These are phyloP conservation scores for Ceratocystis diversiconidia DNA, from an alignment of 2,329 filamentous ascomycete species.

Conservation along the genomic window DNA sequence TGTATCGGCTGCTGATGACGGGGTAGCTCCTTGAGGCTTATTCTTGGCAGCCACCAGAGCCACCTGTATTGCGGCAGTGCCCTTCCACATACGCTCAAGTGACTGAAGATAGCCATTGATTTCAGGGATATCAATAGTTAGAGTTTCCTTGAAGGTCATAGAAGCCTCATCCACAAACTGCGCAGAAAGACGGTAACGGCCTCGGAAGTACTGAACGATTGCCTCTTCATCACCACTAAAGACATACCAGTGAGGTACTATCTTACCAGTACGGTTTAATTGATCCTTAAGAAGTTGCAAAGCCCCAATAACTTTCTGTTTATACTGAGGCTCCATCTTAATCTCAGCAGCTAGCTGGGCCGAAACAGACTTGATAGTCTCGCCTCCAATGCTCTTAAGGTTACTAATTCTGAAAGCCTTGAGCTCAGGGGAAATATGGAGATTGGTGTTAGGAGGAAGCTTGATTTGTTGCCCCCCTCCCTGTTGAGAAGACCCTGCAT, in stretches of 20 bases:
- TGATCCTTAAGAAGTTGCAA: background rate
- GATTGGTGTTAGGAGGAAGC: background rate
- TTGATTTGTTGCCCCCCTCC: background rate
- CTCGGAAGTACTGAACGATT: background rate
- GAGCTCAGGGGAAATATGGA: background rate
- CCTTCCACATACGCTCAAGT: background rate
- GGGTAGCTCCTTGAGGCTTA: background rate
- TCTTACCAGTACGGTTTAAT: background rate
- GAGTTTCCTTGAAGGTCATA: background rate
- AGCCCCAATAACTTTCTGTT: background rate
- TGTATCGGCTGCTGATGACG: background rate
- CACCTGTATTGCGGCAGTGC: background rate
- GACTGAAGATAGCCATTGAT: background rate
- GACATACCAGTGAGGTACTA: background rate
- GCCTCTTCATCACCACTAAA: background rate
- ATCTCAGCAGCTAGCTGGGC: background rate
- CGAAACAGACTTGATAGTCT: background rate
- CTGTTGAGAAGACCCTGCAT: background rate
- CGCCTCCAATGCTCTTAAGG: background rate
- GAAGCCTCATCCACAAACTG: background rate
- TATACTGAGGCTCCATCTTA: background rate
- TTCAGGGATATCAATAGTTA: conserved; percentile 7
- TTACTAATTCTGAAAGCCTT: background rate
- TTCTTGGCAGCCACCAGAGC: background rate
- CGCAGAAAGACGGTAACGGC: background rate